A percentile compares a stretch with the other conserved stretches of the same genome.
Conservation (phyloP, 495 filamentous ascomycete genomes). For the Rusavskia elegans region DNA sequence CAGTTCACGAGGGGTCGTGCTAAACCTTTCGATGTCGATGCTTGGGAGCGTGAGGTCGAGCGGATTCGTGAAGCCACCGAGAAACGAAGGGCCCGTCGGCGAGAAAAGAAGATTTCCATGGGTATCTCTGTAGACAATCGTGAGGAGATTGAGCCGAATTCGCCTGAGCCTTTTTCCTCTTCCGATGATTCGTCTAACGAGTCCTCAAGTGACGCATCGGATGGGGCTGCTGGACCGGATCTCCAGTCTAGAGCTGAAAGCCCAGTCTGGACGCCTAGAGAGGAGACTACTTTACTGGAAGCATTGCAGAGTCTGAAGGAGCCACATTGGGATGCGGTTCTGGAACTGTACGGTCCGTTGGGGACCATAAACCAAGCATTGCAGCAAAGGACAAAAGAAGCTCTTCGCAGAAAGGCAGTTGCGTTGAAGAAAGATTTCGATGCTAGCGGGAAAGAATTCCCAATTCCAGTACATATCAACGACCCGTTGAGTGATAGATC, state of each 20-base stretch:
- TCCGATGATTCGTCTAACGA: neutral
- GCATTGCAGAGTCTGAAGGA: neutral
- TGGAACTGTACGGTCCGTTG: neutral
- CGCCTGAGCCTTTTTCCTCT: neutral
- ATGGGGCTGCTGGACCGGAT: neutral
- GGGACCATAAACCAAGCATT: conserved; percentile 1
- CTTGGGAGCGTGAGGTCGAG: conserved; percentile 22
- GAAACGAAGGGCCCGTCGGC: conserved; percentile 31
- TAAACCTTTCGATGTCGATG: conserved; percentile 31
- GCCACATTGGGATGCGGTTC: neutral
- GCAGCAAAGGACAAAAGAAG: neutral
- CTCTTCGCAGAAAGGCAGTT: neutral
- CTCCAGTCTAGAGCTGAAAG: neutral
- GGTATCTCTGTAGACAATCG: conserved; percentile 12
- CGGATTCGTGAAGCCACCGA: conserved; percentile 15
- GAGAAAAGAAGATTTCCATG: conserved; percentile 24
- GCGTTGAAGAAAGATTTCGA: conserved; percentile 3
- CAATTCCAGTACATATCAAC: neutral
- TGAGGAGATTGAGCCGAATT: neutral
- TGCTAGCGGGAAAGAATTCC: neutral
- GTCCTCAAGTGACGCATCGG: neutral
- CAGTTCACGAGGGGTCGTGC: conserved; percentile 25
- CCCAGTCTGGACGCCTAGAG: conserved; percentile 1
- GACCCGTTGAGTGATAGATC: too few species aligned
- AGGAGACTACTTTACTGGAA: conserved; percentile 2